Evolutionary conservation across 139 green algal species (phyloP).

Genomic region (Chlorella ohadii): DNA sequence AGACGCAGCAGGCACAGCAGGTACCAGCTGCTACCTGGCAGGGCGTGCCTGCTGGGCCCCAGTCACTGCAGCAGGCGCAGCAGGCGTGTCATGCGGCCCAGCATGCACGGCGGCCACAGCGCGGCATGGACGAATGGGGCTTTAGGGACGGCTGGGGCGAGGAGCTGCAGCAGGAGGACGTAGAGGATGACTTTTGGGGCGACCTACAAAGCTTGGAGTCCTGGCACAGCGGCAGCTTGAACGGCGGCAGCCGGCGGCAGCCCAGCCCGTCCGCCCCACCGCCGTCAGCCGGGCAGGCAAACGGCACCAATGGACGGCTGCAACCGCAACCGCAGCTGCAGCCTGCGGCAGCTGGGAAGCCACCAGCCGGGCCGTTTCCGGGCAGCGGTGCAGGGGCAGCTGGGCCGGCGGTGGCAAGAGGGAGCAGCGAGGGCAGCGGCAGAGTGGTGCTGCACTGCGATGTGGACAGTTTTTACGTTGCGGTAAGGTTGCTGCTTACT

Average conservation of each 20-base stretch:
- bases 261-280: no score
- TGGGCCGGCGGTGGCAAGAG: background rate
- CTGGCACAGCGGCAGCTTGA: background rate
- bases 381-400: background rate
- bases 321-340: constrained; percentile 10
- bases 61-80: background rate
- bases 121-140: background rate
- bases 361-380: background rate
- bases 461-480: constrained; percentile 65
- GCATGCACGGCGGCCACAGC: no score
- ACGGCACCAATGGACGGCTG: background rate
- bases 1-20: background rate
- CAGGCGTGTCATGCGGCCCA: no score
- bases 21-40: no score
- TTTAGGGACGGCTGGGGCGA: background rate
- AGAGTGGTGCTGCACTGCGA: constrained; percentile 41
- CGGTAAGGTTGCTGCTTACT: background rate
- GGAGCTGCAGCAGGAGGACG: background rate
- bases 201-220: constrained; percentile 11
- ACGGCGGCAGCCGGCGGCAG: background rate
- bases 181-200: background rate
- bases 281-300: background rate
- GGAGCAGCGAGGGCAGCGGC: background rate
- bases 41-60: no score
- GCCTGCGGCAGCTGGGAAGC: no score